A percentile compares a stretch with the other conserved stretches of the same genome.
These are phyloP conservation scores for Fallopia convolvulus DNA, from an alignment of 148 eudicot species.

Conservation along the genomic window DNA sequence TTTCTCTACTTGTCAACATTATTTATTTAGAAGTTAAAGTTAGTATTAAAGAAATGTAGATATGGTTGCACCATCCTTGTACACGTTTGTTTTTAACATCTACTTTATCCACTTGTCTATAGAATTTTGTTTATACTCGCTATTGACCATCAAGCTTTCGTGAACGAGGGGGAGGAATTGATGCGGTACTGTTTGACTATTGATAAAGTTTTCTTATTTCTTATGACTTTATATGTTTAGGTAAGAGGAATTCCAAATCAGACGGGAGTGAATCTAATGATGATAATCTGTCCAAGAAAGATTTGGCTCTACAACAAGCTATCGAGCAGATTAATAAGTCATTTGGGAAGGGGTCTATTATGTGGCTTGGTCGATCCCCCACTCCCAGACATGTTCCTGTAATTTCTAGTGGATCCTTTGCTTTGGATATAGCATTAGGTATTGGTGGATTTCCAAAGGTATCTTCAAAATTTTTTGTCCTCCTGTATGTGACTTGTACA, in stretches of 20 bases:
- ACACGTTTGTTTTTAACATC: not conserved
- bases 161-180: not conserved
- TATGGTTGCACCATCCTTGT: not conserved
- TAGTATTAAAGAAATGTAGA: not conserved
- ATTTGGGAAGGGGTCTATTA: constrained; percentile 91
- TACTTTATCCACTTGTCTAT: not conserved
- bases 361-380: constrained; percentile 85
- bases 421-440: constrained; percentile 83
- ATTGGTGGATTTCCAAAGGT: constrained; percentile 98
- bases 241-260: constrained; percentile 62
- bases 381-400: constrained; percentile 66
- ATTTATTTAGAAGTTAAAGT: not conserved
- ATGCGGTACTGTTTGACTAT: not conserved
- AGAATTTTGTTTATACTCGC: not conserved
- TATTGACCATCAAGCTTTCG: not conserved
- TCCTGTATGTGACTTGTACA: not conserved
- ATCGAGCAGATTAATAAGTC: constrained; percentile 76
- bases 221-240: constrained; percentile 27
- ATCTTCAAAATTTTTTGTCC: constrained; percentile 14
- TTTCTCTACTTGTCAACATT: not conserved
- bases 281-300: constrained; percentile 71
- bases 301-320: constrained; percentile 72
- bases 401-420: constrained; percentile 85
- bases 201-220: not conserved
- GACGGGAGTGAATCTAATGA: constrained; percentile 76